Evolutionary conservation across 169 alveolate species (phyloP).

Genomic region (Cryptosporidium bovis): DNA sequence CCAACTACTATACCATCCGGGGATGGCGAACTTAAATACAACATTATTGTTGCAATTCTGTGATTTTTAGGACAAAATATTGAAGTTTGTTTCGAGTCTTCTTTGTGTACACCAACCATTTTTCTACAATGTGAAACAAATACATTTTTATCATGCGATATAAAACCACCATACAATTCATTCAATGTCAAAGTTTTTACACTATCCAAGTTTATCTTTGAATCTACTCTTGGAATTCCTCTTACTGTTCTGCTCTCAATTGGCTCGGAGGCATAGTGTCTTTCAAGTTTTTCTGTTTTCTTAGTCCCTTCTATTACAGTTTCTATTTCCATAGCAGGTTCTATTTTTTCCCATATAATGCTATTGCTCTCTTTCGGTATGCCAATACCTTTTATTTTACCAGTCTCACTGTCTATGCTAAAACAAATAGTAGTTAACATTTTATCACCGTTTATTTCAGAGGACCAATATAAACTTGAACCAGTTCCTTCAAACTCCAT

Average conservation of each 20-base stretch:
- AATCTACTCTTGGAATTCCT: slow-evolving; percentile 45
- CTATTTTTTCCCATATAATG: slow-evolving; percentile 5
- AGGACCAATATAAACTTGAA: slow-evolving; percentile 27
- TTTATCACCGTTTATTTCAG: slow-evolving; percentile 9
- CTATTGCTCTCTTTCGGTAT: slow-evolving; percentile 15
- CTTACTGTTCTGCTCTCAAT: slow-evolving; percentile 57
- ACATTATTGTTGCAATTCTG: slow-evolving; percentile 39
- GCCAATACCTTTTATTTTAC: slow-evolving; percentile 27
- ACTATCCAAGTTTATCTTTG: slow-evolving; percentile 1
- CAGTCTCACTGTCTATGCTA: slow-evolving; percentile 5
- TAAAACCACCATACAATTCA: slow-evolving; percentile 39
- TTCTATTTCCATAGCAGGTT: not conserved
- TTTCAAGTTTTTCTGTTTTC: not conserved
- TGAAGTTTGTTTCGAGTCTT: slow-evolving; percentile 10
- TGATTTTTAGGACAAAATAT: slow-evolving; percentile 31
- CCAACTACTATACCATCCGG: slow-evolving; percentile 22
- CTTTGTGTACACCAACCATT: slow-evolving; percentile 26
- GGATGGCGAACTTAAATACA: slow-evolving; percentile 21
- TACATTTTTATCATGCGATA: slow-evolving; percentile 27
- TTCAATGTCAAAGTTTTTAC: slow-evolving; percentile 18
- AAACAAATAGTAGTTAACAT: slow-evolving; percentile 44
- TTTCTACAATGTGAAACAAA: slow-evolving; percentile 56
- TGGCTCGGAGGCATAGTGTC: slow-evolving; percentile 57
- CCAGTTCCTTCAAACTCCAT: slow-evolving; percentile 43
- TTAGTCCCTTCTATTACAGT: not conserved